A percentile compares a stretch with the other conserved stretches of the same genome.
Evolutionary conservation across 2,329 filamentous ascomycete species (phyloP).

Genomic region (Scopulariopsis brevicaulis): DNA sequence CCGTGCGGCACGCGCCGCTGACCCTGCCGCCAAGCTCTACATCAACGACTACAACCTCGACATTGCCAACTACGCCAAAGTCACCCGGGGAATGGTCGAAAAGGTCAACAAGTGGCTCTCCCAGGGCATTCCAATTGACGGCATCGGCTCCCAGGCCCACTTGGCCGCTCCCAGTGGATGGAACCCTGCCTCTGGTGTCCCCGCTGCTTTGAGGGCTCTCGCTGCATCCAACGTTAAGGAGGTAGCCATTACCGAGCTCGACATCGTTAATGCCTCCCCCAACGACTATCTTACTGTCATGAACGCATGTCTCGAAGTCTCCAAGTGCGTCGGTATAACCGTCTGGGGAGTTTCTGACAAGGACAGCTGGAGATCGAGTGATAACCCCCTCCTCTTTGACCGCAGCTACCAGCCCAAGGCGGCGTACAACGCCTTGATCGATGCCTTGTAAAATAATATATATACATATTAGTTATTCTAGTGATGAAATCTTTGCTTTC

Average conservation of each 20-base stretch:
- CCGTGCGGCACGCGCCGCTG: slow-evolving; percentile 53
- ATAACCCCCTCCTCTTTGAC: slow-evolving; percentile 42
- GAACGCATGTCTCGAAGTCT: slow-evolving; percentile 43
- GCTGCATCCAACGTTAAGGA: slow-evolving; percentile 37
- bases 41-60: slow-evolving; percentile 68
- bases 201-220: slow-evolving; percentile 38
- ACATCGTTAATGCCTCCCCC: slow-evolving; percentile 47
- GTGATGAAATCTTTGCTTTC: background rate
- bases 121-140: slow-evolving; percentile 52
- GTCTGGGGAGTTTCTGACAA: slow-evolving; percentile 44
- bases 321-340: slow-evolving; percentile 54
- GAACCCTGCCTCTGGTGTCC: slow-evolving; percentile 17
- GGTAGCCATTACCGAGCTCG: slow-evolving; percentile 56
- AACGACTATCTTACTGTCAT: slow-evolving; percentile 45
- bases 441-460: slow-evolving; percentile 13
- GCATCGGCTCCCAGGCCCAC: slow-evolving; percentile 50
- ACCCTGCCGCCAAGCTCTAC: slow-evolving; percentile 58
- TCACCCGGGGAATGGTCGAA: slow-evolving; percentile 35
- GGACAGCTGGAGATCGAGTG: slow-evolving; percentile 37
- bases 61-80: slow-evolving; percentile 44
- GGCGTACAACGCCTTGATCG: slow-evolving; percentile 34
- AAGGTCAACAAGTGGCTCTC: slow-evolving; percentile 54
- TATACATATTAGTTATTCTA: background rate
- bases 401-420: slow-evolving; percentile 36
- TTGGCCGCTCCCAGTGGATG: slow-evolving; percentile 30